Conservation (phyloP, 495 filamentous ascomycete genomes). For the Copromyces sp. region DNA sequence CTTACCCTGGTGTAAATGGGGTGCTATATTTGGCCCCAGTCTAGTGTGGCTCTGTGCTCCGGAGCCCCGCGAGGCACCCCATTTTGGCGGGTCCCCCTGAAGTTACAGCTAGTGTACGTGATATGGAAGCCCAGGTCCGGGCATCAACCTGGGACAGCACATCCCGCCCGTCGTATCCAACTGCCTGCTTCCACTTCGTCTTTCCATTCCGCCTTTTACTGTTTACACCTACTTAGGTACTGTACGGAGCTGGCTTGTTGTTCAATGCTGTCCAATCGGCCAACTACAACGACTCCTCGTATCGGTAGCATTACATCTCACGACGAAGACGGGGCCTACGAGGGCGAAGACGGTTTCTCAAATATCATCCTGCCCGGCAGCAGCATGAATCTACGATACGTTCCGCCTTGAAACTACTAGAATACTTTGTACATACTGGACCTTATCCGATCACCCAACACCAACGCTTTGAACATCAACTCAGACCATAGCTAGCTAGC, state of each 20-base stretch:
- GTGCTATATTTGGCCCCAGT: background rate
- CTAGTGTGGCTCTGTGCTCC: background rate
- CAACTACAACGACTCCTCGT: background rate
- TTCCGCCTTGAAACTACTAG: background rate
- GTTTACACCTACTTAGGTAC: background rate
- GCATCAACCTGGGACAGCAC: background rate
- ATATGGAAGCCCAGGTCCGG: background rate
- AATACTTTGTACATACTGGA: background rate
- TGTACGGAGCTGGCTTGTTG: background rate
- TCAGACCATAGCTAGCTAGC: background rate
- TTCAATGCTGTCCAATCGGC: background rate
- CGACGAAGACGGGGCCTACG: background rate
- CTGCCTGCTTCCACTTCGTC: background rate
- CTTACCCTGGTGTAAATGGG: background rate
- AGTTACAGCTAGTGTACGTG: background rate
- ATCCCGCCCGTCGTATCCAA: background rate
- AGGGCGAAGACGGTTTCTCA: background rate
- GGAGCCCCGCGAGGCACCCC: background rate
- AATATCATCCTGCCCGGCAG: background rate
- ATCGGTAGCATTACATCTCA: background rate
- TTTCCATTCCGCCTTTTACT: background rate
- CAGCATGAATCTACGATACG: background rate
- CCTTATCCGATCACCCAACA: background rate
- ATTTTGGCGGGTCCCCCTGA: background rate
- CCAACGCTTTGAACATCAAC: background rate